Percentiles rank a stretch among this genome's conserved stretches.
phyloP scores from a whole-genome alignment of 225 moss, liverwort and hornwort genomes.

The Sphagnum tenellum region DNA sequence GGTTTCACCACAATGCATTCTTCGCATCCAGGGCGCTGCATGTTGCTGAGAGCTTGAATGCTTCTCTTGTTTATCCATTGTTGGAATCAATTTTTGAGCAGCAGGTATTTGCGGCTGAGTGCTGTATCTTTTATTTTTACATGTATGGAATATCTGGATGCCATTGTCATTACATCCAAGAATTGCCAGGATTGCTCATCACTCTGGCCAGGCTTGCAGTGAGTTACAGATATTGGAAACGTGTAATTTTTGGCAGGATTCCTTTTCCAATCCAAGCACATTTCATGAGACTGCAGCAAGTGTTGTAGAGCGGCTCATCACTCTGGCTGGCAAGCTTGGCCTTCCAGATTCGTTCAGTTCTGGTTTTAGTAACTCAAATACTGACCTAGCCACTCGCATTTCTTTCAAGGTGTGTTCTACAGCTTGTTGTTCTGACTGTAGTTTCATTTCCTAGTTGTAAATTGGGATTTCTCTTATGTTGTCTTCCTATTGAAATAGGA shows the following conservation, averaged over 20 bases:
- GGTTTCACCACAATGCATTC: constrained; percentile 94
- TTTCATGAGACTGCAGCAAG: constrained; percentile 41
- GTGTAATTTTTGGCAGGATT: constrained; percentile 23
- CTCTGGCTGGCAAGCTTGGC: constrained; percentile 39
- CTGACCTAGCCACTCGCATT: constrained; percentile 54
- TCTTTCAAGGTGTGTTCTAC: constrained; percentile 62
- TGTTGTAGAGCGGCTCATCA: constrained; percentile 49
- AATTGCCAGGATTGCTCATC: too few species aligned
- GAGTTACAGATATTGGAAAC: too few species aligned
- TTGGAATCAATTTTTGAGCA: constrained; percentile 60
- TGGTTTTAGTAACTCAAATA: constrained; percentile 42
- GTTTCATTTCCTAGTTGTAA: too few species aligned
- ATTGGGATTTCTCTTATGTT: too few species aligned
- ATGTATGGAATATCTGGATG: too few species aligned
- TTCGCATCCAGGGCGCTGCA: constrained; percentile 53
- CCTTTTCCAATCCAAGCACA: constrained; percentile 55
- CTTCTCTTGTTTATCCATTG: constrained; percentile 32
- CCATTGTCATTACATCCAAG: too few species aligned
- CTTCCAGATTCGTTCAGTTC: constrained; percentile 25
- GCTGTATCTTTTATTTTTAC: too few species aligned
- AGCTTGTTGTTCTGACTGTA: too few species aligned
- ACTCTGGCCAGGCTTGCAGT: too few species aligned
- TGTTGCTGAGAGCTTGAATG: constrained; percentile 30
- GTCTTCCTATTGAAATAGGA: too few species aligned
- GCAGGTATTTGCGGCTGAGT: constrained; percentile 28